Base-by-base conservation (phyloP, 768 basidiomycete genomes). In the Lentinula aciculospora region DNA sequence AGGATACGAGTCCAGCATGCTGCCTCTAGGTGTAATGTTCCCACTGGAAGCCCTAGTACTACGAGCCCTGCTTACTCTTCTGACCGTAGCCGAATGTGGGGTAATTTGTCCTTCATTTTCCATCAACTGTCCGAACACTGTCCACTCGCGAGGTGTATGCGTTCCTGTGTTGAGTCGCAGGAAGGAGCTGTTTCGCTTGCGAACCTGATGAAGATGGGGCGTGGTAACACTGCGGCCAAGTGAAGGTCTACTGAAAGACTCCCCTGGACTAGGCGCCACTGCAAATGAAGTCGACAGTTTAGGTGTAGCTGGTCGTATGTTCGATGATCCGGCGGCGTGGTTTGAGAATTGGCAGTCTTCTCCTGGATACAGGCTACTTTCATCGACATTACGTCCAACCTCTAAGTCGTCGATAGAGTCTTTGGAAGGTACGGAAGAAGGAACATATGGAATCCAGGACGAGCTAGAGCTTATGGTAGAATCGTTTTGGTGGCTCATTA, bases 41-140 rank as follows among this genome's bases (percentile, higher is more conserved):
- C 31, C 36, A 27, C 39, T 34, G 9, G 34, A 19, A 13, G 6
- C 15, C 44, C 27, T 37, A 9, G 17, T n/a, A 50, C 40, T 37
- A n/a, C 40, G 49, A 13, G 46, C 39, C 56, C 21, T 39, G 17
- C 40, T 45, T 31, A 39, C 28, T 58, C 28, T 48, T 39, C 61
- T 62, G 51, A 54, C 32, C 50, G 66, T 21, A 40, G 50, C 19
- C 40, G 47, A 25, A 57, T 46, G 17, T 53, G 55, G 45, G 61
- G 53, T 72, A 36, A 75, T 63, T 37, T 78, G 79, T 1, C 78
- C 80, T 47, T 82, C 84, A 63, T 84, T 83, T 65, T 87, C 82
- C 84, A 89, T 87, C 39, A 87, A 67, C 66, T 89, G 85, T 7
- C 78, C 82, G 62, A 89, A 89, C 4, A 89, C 69, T 0, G 85